phyloP scores from a whole-genome alignment of 2,329 filamentous ascomycete species.

The Colletotrichum destructivum region DNA sequence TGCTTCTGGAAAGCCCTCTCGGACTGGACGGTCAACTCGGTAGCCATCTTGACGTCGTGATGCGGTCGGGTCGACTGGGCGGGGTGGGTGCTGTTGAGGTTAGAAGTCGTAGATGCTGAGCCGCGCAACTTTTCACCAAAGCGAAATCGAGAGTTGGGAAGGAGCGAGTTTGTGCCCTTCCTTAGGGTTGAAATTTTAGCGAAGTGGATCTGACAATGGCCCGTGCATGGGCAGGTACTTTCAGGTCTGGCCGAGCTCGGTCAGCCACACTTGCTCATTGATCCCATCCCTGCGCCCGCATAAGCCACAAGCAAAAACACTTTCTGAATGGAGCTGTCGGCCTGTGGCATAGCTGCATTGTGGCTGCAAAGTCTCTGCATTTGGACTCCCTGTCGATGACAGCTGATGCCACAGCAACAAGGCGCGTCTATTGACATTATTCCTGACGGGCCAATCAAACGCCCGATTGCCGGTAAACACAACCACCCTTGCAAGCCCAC shows the following conservation, averaged over 20 bases:
- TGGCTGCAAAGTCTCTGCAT: not conserved
- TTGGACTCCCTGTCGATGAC: not conserved
- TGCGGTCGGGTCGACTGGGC: slow-evolving; percentile 44
- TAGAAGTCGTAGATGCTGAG: slow-evolving; percentile 37
- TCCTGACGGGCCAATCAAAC: slow-evolving; percentile 25
- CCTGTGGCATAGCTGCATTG: not conserved
- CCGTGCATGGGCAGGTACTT: not conserved
- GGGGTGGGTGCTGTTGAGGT: slow-evolving; percentile 43
- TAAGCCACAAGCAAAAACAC: not conserved
- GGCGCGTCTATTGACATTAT: slow-evolving; percentile 39
- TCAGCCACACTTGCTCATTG: slow-evolving; percentile 1
- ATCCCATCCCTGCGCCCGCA: not conserved
- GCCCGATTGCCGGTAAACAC: slow-evolving; percentile 36
- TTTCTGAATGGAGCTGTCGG: not conserved
- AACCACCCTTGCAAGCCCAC: slow-evolving; percentile 35
- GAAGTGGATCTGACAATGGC: not conserved
- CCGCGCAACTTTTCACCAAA: slow-evolving; percentile 35
- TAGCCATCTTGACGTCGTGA: slow-evolving; percentile 79
- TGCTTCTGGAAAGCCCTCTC: slow-evolving; percentile 99
- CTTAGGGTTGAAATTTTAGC: slow-evolving; percentile 33
- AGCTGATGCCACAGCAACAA: slow-evolving; percentile 40
- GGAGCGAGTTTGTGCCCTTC: slow-evolving; percentile 1
- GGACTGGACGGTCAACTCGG: slow-evolving; percentile 99
- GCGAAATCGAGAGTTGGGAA: slow-evolving; percentile 9
- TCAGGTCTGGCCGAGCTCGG: not conserved